Conservation (phyloP, 2,329 filamentous ascomycete genomes). For the Fusarium sp. region DNA sequence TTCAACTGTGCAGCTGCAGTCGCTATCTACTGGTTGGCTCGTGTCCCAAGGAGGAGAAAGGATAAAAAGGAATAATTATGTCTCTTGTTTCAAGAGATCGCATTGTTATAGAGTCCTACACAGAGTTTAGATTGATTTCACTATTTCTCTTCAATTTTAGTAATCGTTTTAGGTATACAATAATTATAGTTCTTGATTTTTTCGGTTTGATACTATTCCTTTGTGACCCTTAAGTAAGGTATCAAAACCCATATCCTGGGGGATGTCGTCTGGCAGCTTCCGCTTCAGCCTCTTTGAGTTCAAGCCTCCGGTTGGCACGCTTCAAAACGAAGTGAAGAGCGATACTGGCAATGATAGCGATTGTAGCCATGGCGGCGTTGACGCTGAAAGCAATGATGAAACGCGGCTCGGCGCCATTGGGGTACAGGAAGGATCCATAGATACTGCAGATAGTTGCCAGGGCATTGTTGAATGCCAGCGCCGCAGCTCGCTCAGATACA, state of each 20-base stretch:
- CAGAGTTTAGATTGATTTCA: background rate
- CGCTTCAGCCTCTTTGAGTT: background rate
- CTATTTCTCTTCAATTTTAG: fast-evolving
- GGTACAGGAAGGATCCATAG: background rate
- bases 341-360: background rate
- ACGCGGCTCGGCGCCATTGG: background rate
- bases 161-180: no score
- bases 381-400: background rate
- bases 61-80: background rate
- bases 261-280: background rate
- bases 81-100: fast-evolving
- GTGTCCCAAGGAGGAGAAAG: slow-evolving; percentile 43
- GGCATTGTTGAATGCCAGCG: background rate
- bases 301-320: background rate
- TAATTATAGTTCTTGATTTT: fast-evolving
- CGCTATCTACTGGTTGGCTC: slow-evolving; percentile 55
- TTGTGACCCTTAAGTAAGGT: background rate
- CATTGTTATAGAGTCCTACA: no score
- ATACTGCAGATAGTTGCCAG: background rate
- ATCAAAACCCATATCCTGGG: background rate
- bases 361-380: background rate
- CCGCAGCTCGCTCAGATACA: background rate
- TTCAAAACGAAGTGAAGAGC: background rate
- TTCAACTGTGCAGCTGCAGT: slow-evolving; percentile 61
- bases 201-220: background rate